phyloP scores from a whole-genome alignment of 1,284 basidiomycete genomes.

The Apiotrichum akiyoshidainum region DNA sequence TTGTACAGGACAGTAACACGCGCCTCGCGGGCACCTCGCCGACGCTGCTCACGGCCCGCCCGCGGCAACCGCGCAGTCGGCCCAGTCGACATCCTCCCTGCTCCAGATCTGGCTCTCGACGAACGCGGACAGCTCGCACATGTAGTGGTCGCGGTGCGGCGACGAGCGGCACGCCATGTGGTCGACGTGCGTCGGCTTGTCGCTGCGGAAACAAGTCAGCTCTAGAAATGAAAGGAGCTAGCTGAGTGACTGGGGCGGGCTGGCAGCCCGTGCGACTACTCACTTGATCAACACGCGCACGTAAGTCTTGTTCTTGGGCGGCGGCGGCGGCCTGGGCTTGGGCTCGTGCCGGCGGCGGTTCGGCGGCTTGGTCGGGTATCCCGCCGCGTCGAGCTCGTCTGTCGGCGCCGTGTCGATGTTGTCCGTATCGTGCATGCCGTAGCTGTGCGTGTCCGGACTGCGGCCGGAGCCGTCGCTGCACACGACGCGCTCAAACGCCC shows the following conservation, averaged over 20 bases:
- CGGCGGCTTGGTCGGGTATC: not conserved
- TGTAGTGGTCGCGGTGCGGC: slow-evolving; percentile 57
- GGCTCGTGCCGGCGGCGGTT: not conserved
- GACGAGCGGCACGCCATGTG: slow-evolving; percentile 58
- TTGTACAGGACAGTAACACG: too few relatives aligned
- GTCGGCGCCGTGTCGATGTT: not conserved
- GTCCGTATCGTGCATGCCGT: not conserved
- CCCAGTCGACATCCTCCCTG: slow-evolving; percentile 58
- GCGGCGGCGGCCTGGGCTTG: too few relatives aligned
- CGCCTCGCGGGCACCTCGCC: too few relatives aligned
- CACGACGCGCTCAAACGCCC: slow-evolving; percentile 40
- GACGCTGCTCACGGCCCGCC: too few relatives aligned
- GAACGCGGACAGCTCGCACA: slow-evolving; percentile 66
- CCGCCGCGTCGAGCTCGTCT: not conserved
- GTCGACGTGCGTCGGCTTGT: slow-evolving; percentile 27
- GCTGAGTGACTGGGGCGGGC: slow-evolving; percentile 3
- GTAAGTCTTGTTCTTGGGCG: slow-evolving; percentile 25
- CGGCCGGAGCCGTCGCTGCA: slow-evolving; percentile 22
- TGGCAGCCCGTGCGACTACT: slow-evolving; percentile 13
- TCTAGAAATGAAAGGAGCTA: too few relatives aligned
- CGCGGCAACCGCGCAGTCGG: not conserved
- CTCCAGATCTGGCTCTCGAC: slow-evolving; percentile 68
- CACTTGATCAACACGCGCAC: slow-evolving; percentile 46
- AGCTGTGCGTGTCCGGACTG: slow-evolving; percentile 18
- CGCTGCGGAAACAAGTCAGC: slow-evolving; percentile 18